These are phyloP conservation scores for Pinus taeda DNA, from an alignment of 75 land plant genomes.

Conservation along the genomic window DNA sequence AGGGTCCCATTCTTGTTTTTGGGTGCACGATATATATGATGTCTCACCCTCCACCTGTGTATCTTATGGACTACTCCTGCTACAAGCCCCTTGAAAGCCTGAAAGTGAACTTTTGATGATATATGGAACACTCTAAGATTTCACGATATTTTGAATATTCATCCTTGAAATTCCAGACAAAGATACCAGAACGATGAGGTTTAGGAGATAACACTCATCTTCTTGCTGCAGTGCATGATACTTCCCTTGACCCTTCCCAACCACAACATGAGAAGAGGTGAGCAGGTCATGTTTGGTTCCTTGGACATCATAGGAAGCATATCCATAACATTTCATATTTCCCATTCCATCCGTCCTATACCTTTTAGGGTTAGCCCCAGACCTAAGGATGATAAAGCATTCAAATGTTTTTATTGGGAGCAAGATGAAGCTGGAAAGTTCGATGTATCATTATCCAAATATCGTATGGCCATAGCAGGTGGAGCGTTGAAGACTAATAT, in stretches of 20 bases:
- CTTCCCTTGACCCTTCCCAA: slow-evolving; percentile 25
- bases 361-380: too few relatives aligned
- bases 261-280: slow-evolving; percentile 33
- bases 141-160: slow-evolving; percentile 18
- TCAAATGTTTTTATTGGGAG: slow-evolving; percentile 16
- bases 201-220: slow-evolving; percentile 34
- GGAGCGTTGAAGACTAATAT: too few relatives aligned
- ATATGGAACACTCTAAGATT: slow-evolving; percentile 18
- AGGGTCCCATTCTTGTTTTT: slow-evolving; percentile 40
- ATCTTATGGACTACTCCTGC: slow-evolving; percentile 38
- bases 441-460: too few relatives aligned
- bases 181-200: slow-evolving; percentile 20
- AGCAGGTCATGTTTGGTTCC: slow-evolving; percentile 46
- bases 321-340: too few relatives aligned
- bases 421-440: too few relatives aligned
- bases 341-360: too few relatives aligned
- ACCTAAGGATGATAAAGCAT: slow-evolving; percentile 44
- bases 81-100: slow-evolving; percentile 31
- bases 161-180: background rate
- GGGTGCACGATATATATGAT: slow-evolving; percentile 39
- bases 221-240: slow-evolving; percentile 19
- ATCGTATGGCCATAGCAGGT: too few relatives aligned
- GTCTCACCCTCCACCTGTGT: slow-evolving; percentile 14
- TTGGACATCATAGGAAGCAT: slow-evolving; percentile 16
- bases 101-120: slow-evolving; percentile 11